A percentile compares a stretch with the other conserved stretches of the same genome.
phyloP scores from a whole-genome alignment of 2,329 filamentous ascomycete genomes.

The Beauveria asiatica region DNA sequence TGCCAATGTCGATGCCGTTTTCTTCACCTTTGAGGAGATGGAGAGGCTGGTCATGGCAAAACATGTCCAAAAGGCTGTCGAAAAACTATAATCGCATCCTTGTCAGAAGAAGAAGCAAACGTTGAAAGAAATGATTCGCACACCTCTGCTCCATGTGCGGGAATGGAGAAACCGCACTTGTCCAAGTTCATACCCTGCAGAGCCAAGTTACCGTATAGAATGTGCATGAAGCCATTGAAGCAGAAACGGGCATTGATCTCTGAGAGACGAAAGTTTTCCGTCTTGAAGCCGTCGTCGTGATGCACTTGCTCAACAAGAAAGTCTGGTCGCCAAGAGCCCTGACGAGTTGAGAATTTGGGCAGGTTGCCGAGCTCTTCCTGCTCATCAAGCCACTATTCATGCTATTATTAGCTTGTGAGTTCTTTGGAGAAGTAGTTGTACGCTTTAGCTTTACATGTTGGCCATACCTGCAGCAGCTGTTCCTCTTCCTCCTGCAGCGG shows the following conservation, averaged over 20 bases:
- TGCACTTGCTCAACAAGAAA: not conserved
- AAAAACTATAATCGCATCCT: slow-evolving; percentile 22
- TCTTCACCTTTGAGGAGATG: slow-evolving; percentile 31
- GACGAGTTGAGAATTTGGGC: not conserved
- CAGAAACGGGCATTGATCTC: slow-evolving; percentile 34
- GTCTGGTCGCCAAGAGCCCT: not conserved
- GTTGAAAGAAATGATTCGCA: not conserved
- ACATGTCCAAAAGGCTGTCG: slow-evolving; percentile 23
- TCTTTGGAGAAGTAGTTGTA: not conserved
- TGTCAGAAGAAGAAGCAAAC: not conserved
- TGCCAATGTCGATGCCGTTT: slow-evolving; percentile 29
- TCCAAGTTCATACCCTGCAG: slow-evolving; percentile 16
- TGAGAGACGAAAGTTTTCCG: slow-evolving; percentile 20
- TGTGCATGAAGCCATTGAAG: slow-evolving; percentile 29
- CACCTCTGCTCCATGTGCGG: slow-evolving; percentile 20
- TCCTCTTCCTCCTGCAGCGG: slow-evolving; percentile 24
- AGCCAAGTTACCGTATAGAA: slow-evolving; percentile 21
- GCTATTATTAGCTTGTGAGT: not conserved
- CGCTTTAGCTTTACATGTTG: too few species aligned
- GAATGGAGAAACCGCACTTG: slow-evolving; percentile 15
- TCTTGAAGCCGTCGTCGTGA: not conserved
- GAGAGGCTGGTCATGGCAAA: slow-evolving; percentile 21
- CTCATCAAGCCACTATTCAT: not conserved
- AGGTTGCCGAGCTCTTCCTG: not conserved
- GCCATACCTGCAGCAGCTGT: slow-evolving; percentile 19